A percentile compares a stretch with the other conserved stretches of the same genome.
Conservation (phyloP, 139 green algal species). For the Coelastrella sp. region DNA sequence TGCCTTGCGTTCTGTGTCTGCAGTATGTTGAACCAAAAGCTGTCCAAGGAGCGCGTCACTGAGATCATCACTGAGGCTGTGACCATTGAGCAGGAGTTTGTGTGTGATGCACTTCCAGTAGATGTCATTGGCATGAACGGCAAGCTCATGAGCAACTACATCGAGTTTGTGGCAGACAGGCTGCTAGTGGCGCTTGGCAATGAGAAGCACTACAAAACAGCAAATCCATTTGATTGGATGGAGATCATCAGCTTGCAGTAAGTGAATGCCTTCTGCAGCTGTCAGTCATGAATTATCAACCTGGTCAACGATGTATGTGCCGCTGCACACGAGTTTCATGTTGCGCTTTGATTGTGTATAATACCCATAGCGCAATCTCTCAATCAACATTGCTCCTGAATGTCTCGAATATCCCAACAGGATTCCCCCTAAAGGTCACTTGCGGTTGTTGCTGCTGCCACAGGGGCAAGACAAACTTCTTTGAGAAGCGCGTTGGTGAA, state of each 20-base stretch:
- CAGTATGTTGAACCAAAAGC: slow-evolving; percentile 87
- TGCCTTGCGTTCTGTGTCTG: not conserved
- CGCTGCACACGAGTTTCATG: too few relatives aligned
- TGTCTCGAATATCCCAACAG: too few relatives aligned
- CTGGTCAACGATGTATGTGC: not conserved
- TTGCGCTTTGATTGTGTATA: too few relatives aligned
- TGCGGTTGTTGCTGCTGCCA: slow-evolving; percentile 2
- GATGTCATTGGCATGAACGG: slow-evolving; percentile 93
- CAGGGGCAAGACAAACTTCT: slow-evolving; percentile 97
- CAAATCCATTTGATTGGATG: slow-evolving; percentile 98
- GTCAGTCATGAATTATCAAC: not conserved
- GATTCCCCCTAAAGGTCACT: too few relatives aligned
- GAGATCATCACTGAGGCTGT: slow-evolving; percentile 94
- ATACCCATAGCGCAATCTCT: too few relatives aligned
- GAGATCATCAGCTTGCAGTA: slow-evolving; percentile 89
- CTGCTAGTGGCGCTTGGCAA: slow-evolving; percentile 91
- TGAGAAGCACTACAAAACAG: slow-evolving; percentile 84
- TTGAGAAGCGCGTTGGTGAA: slow-evolving; percentile 94
- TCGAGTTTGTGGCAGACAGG: slow-evolving; percentile 97
- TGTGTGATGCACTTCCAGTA: slow-evolving; percentile 88
- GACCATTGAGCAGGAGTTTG: slow-evolving; percentile 95
- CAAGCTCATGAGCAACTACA: slow-evolving; percentile 90
- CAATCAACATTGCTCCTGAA: too few relatives aligned
- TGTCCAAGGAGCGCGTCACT: slow-evolving; percentile 69
- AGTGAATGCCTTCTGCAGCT: too few relatives aligned